phyloP scores from a whole-genome alignment of 1,284 basidiomycete genomes.

The Trichosporon ovoides region DNA sequence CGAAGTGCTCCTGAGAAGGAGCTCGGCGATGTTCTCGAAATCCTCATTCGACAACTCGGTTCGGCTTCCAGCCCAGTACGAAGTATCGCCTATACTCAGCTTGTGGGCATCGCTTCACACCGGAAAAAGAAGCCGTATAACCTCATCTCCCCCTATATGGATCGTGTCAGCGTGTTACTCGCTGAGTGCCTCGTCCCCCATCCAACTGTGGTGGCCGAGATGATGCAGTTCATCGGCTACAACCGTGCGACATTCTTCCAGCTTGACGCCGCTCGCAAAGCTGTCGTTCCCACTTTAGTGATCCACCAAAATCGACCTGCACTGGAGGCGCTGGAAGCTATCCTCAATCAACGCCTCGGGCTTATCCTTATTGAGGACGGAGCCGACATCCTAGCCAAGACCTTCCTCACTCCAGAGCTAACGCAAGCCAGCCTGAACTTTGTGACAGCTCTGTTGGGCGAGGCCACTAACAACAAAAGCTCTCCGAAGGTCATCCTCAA shows the following conservation, averaged over 20 bases:
- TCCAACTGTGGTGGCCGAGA: conserved; percentile 49
- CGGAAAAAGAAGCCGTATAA: conserved; percentile 63
- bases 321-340: conserved; percentile 53
- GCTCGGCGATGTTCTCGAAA: conserved; percentile 59
- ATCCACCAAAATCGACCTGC: conserved; percentile 55
- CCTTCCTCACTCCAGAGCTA: conserved; percentile 56
- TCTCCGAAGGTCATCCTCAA: conserved; percentile 14
- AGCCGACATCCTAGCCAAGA: conserved; percentile 63
- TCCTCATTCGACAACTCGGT: conserved; percentile 65
- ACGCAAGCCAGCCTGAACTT: conserved; percentile 55
- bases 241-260: conserved; percentile 58
- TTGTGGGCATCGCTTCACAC: conserved; percentile 52
- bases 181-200: conserved; percentile 58
- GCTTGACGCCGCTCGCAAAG: conserved; percentile 56
- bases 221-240: conserved; percentile 40
- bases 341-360: conserved; percentile 54
- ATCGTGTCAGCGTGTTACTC: conserved; percentile 63
- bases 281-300: conserved; percentile 68
- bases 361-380: conserved; percentile 60
- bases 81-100: conserved; percentile 66
- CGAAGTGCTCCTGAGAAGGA: conserved; percentile 56
- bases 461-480: conserved; percentile 16
- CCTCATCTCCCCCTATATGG: conserved; percentile 65
- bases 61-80: conserved; percentile 62
- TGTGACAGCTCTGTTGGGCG: conserved; percentile 55